Evolutionary conservation across 2,329 filamentous ascomycete genomes (phyloP), one percentile per base, ranked within the genome.

Genomic region (Diaporthe sp.): DNA sequence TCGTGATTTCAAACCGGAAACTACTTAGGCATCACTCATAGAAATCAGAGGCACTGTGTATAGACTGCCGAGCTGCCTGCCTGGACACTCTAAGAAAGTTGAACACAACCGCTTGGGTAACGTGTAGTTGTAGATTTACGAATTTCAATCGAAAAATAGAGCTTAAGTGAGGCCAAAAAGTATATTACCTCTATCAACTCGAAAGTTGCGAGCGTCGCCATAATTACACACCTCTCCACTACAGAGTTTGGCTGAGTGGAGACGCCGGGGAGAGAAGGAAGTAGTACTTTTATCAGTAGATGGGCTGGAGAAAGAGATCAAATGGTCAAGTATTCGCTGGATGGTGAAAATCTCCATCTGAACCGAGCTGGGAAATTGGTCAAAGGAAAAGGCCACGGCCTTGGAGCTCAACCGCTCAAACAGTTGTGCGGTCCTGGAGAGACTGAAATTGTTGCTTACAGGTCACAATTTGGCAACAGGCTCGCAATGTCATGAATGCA

Each of bases 81-180:
- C 2, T 12, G 37, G 2, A 0, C 37, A 4, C 37, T 4, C 10
- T 39, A 0, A 39, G 37, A 39, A 39, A 39, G 9, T 39, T 4
- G 9, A 4, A 39, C n/a, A 1, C 0, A 12, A 39, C 0, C 37
- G 10, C 37, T 10, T 0, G 37, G 37, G 0, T 39, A 39, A 12
- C 9, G 10, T 12, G 3, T 12, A 39, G 37, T 39, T 39, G 37
- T 0, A 4, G 2, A 3, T 39, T 39, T 10, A 39, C 10, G 37
- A 39, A 12, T 39, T 12, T 0, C 2, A 12, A 39, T 44, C 15
- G 42, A 17, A 0, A 44, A 44, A 1, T 1, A 44, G 42, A 44
- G 42, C 42, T 44, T 44, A 2, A 12, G 37, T 39, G 42, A 44
- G 42, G 42, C 1, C 13, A 44, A 0, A 44, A 44, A 17, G 42